phyloP scores from a whole-genome alignment of 176 grass and related monocot genomes.

The Chrysopogon serrulatus region DNA sequence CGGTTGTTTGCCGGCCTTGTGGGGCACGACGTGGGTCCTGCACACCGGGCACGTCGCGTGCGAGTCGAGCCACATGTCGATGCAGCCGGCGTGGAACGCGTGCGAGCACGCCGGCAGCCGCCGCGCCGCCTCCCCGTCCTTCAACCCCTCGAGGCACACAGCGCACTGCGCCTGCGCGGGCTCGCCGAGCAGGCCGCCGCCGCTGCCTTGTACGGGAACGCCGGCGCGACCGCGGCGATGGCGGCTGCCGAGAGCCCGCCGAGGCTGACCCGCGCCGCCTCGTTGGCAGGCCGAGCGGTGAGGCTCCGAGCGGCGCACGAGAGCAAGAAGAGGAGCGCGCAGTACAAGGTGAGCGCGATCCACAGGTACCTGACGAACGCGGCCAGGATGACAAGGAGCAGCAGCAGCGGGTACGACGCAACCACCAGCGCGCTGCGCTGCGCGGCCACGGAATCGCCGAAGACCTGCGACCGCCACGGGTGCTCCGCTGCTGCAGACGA shows the following conservation, averaged over 20 bases:
- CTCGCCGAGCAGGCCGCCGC: not conserved
- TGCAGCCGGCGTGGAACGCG: constrained; percentile 57
- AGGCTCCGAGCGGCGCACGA: not conserved
- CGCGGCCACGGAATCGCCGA: not conserved
- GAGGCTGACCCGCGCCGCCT: not conserved
- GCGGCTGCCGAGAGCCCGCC: constrained; percentile 20
- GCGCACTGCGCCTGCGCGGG: constrained; percentile 17
- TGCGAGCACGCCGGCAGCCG: constrained; percentile 55
- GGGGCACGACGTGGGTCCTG: constrained; percentile 32
- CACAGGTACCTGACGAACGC: constrained; percentile 42
- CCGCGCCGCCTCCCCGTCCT: constrained; percentile 25
- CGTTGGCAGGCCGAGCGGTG: too few relatives aligned
- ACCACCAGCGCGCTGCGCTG: constrained; percentile 25
- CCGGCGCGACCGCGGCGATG: constrained; percentile 15
- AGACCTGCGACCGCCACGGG: not conserved
- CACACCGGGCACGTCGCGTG: constrained; percentile 66
- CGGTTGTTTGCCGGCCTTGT: not conserved
- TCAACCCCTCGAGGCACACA: constrained; percentile 59
- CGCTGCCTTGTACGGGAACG: not conserved
- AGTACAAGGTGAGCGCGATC: constrained; percentile 37
- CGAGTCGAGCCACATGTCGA: constrained; percentile 59
- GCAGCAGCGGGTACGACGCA: constrained; percentile 33
- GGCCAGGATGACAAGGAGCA: constrained; percentile 36
- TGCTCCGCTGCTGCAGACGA: not conserved
- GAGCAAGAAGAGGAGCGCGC: constrained; percentile 2